Percentiles rank a stretch among this genome's conserved stretches.
Evolutionary conservation across 495 filamentous ascomycete genomes (phyloP).

Genomic region (Xylona heveae): DNA sequence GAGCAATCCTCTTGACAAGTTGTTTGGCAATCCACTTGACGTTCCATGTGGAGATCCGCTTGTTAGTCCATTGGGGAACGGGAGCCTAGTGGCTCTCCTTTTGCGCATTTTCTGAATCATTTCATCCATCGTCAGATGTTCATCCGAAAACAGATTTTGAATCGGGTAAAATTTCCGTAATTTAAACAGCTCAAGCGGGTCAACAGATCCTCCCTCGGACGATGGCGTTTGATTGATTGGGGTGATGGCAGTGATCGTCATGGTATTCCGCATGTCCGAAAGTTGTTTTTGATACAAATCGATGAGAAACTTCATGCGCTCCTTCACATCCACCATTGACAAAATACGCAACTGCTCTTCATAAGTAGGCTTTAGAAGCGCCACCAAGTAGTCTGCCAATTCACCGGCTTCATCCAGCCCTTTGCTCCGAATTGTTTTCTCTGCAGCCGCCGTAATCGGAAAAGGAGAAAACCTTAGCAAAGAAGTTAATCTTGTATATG

Average conservation of each 20-base stretch:
- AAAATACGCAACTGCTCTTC: conserved; percentile 80
- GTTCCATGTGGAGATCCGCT: no score
- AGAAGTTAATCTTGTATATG: no score
- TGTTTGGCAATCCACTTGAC: no score
- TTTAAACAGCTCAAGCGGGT: conserved; percentile 1
- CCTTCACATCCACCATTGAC: conserved; percentile 48
- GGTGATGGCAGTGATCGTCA: conserved; percentile 53
- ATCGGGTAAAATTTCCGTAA: no score
- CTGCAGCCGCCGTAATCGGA: conserved; percentile 32
- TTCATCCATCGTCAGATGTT: conserved; percentile 1
- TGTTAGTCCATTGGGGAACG: no score
- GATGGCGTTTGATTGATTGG: not conserved
- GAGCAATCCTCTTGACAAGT: no score
- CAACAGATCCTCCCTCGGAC: conserved; percentile 1
- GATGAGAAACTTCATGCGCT: conserved; percentile 57
- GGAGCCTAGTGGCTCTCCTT: no score
- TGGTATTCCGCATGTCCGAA: conserved; percentile 55
- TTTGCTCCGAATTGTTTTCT: conserved; percentile 60
- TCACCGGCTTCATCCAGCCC: conserved; percentile 56
- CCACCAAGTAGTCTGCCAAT: conserved; percentile 92
- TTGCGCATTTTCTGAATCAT: no score
- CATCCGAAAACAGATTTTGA: no score
- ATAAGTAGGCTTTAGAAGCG: conserved; percentile 61
- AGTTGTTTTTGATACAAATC: conserved; percentile 65
- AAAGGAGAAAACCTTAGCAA: conserved; percentile 55